Percentiles rank a stretch among this genome's conserved stretches.
Conservation (phyloP, 2,329 filamentous ascomycete genomes). For the Xylariaceae sp. region DNA sequence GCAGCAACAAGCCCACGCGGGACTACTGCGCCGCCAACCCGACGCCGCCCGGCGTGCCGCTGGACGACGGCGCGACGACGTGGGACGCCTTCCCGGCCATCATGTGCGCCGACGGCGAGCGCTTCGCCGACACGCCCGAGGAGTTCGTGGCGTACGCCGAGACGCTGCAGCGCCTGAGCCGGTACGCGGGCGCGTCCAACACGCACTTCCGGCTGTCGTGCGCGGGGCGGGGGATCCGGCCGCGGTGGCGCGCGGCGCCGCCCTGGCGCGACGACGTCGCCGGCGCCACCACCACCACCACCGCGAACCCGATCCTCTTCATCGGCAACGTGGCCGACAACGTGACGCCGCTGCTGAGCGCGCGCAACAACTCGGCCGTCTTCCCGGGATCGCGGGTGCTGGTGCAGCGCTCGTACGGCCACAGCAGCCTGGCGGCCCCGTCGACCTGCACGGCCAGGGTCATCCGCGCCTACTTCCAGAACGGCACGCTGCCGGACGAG, state of each 20-base stretch:
- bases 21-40: no score
- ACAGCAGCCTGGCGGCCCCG: conserved; percentile 39
- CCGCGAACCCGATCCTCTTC: no score
- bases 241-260: conserved; percentile 26
- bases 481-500: conserved; percentile 34
- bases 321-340: conserved; percentile 29
- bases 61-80: no score
- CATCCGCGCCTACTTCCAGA: conserved; percentile 37
- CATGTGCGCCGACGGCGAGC: conserved; percentile 35
- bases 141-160: conserved; percentile 28
- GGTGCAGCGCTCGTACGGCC: conserved; percentile 44
- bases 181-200: conserved; percentile 35
- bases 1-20: no score
- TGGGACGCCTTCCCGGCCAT: conserved; percentile 37
- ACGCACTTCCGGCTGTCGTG: conserved; percentile 28
- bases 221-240: conserved; percentile 22
- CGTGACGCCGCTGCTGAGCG: conserved; percentile 25
- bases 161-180: conserved; percentile 29
- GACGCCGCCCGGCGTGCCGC: no score
- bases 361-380: conserved; percentile 21
- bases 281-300: no score
- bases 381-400: conserved; percentile 40
- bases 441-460: conserved; percentile 36
- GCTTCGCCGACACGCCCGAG: conserved; percentile 23
- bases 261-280: conserved; percentile 3